These are phyloP conservation scores for Megacollybia platyphylla DNA, from an alignment of 1,284 basidiomycete species.

Conservation along the genomic window DNA sequence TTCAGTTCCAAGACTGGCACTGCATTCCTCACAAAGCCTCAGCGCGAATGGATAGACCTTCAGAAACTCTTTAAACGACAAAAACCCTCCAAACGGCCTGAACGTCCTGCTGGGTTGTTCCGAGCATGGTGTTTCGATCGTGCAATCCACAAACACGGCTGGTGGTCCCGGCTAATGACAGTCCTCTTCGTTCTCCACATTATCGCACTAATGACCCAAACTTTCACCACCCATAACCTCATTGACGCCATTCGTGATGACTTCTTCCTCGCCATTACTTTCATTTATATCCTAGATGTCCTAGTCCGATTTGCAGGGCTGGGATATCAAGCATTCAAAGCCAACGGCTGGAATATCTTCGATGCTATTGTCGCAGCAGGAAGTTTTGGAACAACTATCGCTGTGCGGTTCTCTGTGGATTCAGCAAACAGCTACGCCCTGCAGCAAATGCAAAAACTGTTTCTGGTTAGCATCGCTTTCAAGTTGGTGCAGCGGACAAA, in stretches of 20 bases:
- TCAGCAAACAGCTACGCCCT: conserved; percentile 27
- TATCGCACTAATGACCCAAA: conserved; percentile 79
- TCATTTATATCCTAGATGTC: conserved; percentile 74
- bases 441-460: conserved; percentile 85
- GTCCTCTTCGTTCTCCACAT: conserved; percentile 80
- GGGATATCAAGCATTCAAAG: conserved; percentile 73
- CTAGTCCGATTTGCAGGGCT: conserved; percentile 72
- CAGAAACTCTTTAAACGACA: conserved; percentile 84
- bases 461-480: conserved; percentile 87
- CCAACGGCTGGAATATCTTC: conserved; percentile 90
- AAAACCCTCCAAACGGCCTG: conserved; percentile 74
- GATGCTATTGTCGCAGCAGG: conserved; percentile 79
- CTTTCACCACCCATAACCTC: conserved; percentile 44
- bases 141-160: conserved; percentile 86
- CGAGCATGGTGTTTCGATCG: conserved; percentile 88
- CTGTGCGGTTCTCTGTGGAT: conserved; percentile 46
- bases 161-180: conserved; percentile 85
- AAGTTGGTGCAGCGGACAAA: conserved; percentile 90
- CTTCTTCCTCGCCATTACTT: conserved; percentile 68
- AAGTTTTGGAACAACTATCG: conserved; percentile 75
- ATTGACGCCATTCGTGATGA: conserved; percentile 62
- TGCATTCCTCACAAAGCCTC: conserved; percentile 78
- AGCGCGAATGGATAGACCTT: conserved; percentile 92
- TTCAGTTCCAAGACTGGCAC: conserved; percentile 80
- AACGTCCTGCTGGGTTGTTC: conserved; percentile 42